Conservation (phyloP, 768 basidiomycete genomes). For the Lentinula sp. region DNA sequence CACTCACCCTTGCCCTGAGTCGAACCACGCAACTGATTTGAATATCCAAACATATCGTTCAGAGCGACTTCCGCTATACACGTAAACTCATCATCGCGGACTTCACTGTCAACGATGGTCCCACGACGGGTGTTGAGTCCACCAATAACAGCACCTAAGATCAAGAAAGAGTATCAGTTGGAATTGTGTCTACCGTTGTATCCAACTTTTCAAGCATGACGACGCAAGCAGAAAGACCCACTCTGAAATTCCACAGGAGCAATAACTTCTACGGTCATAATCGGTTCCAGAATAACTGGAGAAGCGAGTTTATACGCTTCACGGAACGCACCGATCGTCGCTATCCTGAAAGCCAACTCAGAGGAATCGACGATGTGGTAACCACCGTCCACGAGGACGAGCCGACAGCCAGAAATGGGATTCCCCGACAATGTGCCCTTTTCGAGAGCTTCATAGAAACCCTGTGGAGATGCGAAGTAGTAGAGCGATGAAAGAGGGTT, state of each 20-base stretch:
- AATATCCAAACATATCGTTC: conserved; percentile 99
- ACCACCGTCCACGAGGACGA: conserved; percentile 88
- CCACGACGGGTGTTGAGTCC: conserved; percentile 90
- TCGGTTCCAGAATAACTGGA: conserved; percentile 89
- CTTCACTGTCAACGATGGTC: conserved; percentile 92
- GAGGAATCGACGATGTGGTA: conserved; percentile 95
- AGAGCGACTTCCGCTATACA: conserved; percentile 86
- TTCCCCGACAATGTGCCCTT: conserved; percentile 90
- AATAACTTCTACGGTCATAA: conserved; percentile 97
- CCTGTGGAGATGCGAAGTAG: conserved; percentile 36
- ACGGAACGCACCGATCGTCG: conserved; percentile 87
- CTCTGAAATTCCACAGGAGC: conserved; percentile 96
- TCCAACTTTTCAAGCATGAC: background rate
- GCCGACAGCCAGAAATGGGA: conserved; percentile 75
- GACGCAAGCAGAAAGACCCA: conserved; percentile 18
- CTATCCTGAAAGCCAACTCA: conserved; percentile 90
- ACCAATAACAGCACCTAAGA: conserved; percentile 79
- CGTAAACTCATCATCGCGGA: conserved; percentile 96
- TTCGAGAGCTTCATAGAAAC: conserved; percentile 90
- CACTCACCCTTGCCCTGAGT: conserved; percentile 89
- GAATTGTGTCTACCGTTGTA: background rate
- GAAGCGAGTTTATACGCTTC: conserved; percentile 76
- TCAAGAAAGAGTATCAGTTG: background rate
- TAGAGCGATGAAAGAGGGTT: background rate
- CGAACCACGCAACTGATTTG: conserved; percentile 83